Evolutionary conservation across 2,329 filamentous ascomycete genomes (phyloP), one percentile per base, ranked within the genome.

Genomic region (Fusarium sarcochroum): DNA sequence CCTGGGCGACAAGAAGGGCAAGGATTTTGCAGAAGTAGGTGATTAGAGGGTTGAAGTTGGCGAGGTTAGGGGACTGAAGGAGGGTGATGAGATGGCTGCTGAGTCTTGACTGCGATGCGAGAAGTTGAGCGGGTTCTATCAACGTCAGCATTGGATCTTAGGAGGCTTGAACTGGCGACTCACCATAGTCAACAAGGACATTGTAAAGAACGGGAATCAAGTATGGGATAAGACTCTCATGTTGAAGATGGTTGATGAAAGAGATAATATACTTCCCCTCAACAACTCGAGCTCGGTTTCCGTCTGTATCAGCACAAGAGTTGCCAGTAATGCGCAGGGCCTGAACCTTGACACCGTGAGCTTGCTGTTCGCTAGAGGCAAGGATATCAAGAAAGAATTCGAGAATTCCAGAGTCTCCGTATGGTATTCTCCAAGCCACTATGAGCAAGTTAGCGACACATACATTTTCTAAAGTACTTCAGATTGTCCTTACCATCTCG

Each of bases 121-220:
- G 82, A 15, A 79, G 75, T 68, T 90, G 88, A 17, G 87, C 87
- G 6, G 86, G 85, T 67, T 86, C 88, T 90, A 54, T 3, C 8
- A 1, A 11, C 25, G 30, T 75, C 9, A 72, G 63, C 23, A 10
- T 23, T 13, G 5, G 1, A 17, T 7, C 2, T 15, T 3, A 7
- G 20, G 4, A 23, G 9, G 6, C 4, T n/a, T 6, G n/a, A 37
- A 17, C 23, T 5, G 3, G 18, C 9, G 15, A 34, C 44, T 77
- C 74, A 90, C 88, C 86, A 73, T 89, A 90, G 73, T 91, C 89
- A 15, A 90, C 83, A 55, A 87, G 84, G 47, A 89, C 82, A 71
- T 91, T 91, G 76, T 86, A 89, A 6, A 90, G 77, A 9, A 90
- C 89, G 0, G 87, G 86, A 40, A 90, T 83, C 35, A 82, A 81